Evolutionary conservation across 768 basidiomycete species (phyloP).

Genomic region (Boletus vermiculosoides): DNA sequence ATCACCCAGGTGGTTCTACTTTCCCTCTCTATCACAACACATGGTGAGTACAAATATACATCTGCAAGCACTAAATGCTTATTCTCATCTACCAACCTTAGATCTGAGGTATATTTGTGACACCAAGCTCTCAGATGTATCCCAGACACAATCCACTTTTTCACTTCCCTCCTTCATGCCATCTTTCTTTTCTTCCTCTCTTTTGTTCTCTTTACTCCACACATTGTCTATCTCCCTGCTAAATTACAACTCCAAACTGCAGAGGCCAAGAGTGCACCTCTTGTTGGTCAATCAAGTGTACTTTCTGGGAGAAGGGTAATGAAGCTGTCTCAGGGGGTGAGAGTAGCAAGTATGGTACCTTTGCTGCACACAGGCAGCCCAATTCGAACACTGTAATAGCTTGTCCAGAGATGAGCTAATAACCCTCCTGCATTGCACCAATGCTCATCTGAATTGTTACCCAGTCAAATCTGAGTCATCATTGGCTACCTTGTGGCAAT

Average conservation of each 20-base stretch:
- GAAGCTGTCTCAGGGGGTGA: conserved; percentile 32
- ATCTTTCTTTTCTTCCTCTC: conserved; percentile 61
- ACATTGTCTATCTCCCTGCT: conserved; percentile 52
- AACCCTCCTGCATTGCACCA: not conserved
- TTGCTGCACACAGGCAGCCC: conserved; percentile 35
- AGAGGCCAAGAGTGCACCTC: conserved; percentile 25
- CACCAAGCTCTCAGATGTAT: conserved; percentile 29
- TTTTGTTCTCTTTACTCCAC: conserved; percentile 60
- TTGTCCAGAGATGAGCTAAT: conserved; percentile 10
- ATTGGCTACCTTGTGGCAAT: conserved; percentile 14
- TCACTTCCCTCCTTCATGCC: conserved; percentile 63
- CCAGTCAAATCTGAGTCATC: conserved; percentile 16
- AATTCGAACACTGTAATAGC: not conserved
- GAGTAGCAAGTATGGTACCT: conserved; percentile 75
- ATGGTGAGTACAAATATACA: conserved; percentile 28
- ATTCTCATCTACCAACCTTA: not conserved
- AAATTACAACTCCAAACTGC: conserved; percentile 17
- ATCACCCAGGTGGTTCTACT: conserved; percentile 57
- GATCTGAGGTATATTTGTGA: conserved; percentile 21
- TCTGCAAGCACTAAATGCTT: not conserved
- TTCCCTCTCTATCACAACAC: conserved; percentile 38
- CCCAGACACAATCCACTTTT: conserved; percentile 44
- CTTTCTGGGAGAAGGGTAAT: conserved; percentile 51
- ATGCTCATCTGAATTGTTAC: not conserved
- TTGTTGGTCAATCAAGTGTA: conserved; percentile 44